Conservation (phyloP, 495 filamentous ascomycete species). For the Tricharina praecox region DNA sequence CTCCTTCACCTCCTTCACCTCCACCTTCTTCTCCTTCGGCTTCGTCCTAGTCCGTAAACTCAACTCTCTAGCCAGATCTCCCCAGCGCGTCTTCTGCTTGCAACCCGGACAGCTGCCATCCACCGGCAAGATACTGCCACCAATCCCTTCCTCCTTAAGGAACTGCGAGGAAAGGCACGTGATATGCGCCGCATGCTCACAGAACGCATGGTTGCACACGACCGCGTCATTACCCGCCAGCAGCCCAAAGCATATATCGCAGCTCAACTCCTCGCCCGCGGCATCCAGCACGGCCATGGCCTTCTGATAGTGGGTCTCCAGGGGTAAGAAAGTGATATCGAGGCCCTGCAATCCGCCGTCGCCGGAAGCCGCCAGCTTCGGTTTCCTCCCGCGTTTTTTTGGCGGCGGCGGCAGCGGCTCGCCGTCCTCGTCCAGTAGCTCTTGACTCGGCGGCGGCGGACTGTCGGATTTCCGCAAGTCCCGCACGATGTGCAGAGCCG, state of each 20-base stretch:
- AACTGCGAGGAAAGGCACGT: conserved; percentile 57
- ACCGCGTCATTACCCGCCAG: conserved; percentile 37
- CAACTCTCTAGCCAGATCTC: conserved; percentile 63
- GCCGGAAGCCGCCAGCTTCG: conserved; percentile 7
- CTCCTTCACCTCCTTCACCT: no score
- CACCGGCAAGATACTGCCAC: conserved; percentile 39
- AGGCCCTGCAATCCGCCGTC: conserved; percentile 39
- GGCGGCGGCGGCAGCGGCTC: no score
- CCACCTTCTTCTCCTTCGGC: conserved; percentile 6
- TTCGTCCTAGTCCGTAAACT: conserved; percentile 34
- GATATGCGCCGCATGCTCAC: conserved; percentile 54
- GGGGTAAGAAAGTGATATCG: conserved; percentile 45
- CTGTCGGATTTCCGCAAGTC: conserved; percentile 29
- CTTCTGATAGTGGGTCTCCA: conserved; percentile 58
- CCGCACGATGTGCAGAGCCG: conserved; percentile 37
- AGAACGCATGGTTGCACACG: conserved; percentile 50
- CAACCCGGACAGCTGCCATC: conserved; percentile 61
- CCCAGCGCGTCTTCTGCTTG: conserved; percentile 46
- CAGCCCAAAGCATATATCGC: conserved; percentile 43
- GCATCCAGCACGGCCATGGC: conserved; percentile 39
- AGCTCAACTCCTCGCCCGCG: conserved; percentile 31
- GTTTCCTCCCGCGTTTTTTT: conserved; percentile 18
- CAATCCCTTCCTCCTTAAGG: conserved; percentile 30
- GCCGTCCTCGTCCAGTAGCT: no score
- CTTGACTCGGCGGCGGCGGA: no score